phyloP scores from a whole-genome alignment of 2,329 filamentous ascomycete genomes.

The Cytospora leucostoma region DNA sequence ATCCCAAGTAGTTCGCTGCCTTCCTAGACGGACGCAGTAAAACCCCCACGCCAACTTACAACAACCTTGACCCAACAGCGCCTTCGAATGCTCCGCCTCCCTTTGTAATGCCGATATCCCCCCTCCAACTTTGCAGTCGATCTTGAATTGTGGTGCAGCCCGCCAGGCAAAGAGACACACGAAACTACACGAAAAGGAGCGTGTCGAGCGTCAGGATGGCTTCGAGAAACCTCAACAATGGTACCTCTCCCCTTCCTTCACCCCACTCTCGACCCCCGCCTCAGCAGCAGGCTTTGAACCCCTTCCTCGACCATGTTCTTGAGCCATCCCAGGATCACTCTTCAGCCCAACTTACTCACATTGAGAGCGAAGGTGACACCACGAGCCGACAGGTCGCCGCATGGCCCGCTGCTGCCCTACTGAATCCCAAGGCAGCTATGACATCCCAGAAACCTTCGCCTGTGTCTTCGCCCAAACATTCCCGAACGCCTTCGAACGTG shows the following conservation, averaged over 20 bases:
- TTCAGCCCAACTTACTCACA: conserved; percentile 32
- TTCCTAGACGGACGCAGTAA: conserved; percentile 2
- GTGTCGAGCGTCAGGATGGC: conserved; percentile 35
- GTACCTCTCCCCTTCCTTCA: conserved; percentile 31
- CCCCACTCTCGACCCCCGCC: neutral
- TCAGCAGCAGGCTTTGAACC: neutral
- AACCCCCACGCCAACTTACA: conserved; percentile 16
- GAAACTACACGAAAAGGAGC: neutral
- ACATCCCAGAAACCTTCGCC: conserved; percentile 29
- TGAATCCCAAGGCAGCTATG: conserved; percentile 44
- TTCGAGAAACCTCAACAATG: conserved; percentile 38
- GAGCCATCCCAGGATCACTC: conserved; percentile 18
- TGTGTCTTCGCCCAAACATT: conserved; percentile 28
- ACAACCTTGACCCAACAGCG: conserved; percentile 5
- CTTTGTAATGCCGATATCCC: conserved; percentile 21
- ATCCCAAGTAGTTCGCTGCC: conserved; percentile 4
- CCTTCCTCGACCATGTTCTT: neutral
- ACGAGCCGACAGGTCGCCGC: conserved; percentile 33
- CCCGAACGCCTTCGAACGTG: conserved; percentile 32
- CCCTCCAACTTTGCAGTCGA: conserved; percentile 1
- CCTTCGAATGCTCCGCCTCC: conserved; percentile 5
- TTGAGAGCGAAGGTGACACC: conserved; percentile 33
- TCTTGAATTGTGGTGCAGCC: neutral
- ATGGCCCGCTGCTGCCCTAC: conserved; percentile 46
- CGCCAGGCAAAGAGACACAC: conserved; percentile 1